Percentiles rank a stretch among this genome's conserved stretches.
phyloP scores from a whole-genome alignment of 257 asterid species.

The Solanum arcanum region DNA sequence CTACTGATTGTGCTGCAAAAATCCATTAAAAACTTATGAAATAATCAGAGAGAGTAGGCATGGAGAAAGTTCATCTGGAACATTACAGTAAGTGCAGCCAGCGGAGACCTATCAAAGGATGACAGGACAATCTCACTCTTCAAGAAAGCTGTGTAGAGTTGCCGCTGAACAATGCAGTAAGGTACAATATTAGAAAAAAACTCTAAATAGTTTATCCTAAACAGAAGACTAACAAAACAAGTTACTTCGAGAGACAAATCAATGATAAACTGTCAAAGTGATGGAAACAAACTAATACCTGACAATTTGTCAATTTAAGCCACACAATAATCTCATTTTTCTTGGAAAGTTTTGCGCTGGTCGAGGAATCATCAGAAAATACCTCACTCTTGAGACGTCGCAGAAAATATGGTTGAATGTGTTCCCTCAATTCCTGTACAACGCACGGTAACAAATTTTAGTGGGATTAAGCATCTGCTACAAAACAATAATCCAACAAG shows the following conservation, averaged over 20 bases:
- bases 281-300: slow-evolving; percentile 33
- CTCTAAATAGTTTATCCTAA: background rate
- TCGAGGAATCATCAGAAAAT: slow-evolving; percentile 25
- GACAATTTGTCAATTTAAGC: slow-evolving; percentile 75
- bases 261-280: background rate
- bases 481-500: background rate
- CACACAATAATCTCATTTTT: slow-evolving; percentile 89
- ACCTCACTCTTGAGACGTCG: slow-evolving; percentile 93
- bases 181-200: background rate
- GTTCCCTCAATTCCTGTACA: slow-evolving; percentile 64
- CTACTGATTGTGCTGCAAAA: background rate
- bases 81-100: slow-evolving; percentile 93
- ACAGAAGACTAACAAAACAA: background rate
- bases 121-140: slow-evolving; percentile 90
- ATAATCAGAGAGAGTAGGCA: background rate
- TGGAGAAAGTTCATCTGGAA: background rate
- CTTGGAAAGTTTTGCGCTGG: slow-evolving; percentile 54
- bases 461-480: background rate
- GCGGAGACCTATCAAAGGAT: slow-evolving; percentile 87
- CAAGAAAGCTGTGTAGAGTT: slow-evolving; percentile 82
- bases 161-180: slow-evolving; percentile 45
- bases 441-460: background rate
- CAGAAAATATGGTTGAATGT: slow-evolving; percentile 83
- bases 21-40: background rate
- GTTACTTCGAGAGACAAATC: background rate